phyloP scores from a whole-genome alignment of 139 green algal species.

The Chlorella sp. region DNA sequence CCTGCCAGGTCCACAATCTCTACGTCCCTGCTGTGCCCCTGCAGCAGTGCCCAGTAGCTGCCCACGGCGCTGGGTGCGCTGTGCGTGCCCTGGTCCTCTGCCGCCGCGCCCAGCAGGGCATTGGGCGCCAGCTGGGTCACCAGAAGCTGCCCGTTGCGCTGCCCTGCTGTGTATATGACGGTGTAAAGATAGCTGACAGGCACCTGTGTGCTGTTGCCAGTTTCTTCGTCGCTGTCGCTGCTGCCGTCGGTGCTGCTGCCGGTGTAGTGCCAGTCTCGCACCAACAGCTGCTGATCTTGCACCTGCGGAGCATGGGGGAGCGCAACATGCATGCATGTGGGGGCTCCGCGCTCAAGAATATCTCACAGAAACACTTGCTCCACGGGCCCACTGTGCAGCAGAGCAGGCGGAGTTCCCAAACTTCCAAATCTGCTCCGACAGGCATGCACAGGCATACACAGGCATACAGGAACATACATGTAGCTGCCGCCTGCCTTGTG shows the following conservation, averaged over 20 bases:
- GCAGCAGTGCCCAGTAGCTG: slow-evolving; percentile 11
- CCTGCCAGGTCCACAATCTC: slow-evolving; percentile 28
- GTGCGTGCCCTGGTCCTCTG: neutral
- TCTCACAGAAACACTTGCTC: too few relatives aligned
- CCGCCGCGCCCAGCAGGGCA: neutral
- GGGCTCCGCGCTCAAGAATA: too few relatives aligned
- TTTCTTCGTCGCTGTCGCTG: neutral
- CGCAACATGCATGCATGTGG: neutral
- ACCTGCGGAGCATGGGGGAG: neutral
- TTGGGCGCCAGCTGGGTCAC: neutral
- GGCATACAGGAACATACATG: too few relatives aligned
- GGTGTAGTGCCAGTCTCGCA: neutral
- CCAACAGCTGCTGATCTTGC: neutral
- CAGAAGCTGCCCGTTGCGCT: slow-evolving; percentile 26
- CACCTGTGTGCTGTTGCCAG: too few relatives aligned
- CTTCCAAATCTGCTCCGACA: too few relatives aligned
- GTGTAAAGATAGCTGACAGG: neutral
- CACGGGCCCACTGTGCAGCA: too few relatives aligned
- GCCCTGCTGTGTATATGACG: neutral
- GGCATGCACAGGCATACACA: too few relatives aligned
- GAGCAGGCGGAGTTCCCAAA: neutral
- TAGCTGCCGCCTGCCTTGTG: too few relatives aligned
- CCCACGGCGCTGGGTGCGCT: neutral
- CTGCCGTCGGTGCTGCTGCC: neutral
- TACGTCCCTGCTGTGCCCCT: slow-evolving; percentile 18